These are phyloP conservation scores for Setomelanomma holmii DNA, from an alignment of 2,329 filamentous ascomycete species.

Conservation along the genomic window DNA sequence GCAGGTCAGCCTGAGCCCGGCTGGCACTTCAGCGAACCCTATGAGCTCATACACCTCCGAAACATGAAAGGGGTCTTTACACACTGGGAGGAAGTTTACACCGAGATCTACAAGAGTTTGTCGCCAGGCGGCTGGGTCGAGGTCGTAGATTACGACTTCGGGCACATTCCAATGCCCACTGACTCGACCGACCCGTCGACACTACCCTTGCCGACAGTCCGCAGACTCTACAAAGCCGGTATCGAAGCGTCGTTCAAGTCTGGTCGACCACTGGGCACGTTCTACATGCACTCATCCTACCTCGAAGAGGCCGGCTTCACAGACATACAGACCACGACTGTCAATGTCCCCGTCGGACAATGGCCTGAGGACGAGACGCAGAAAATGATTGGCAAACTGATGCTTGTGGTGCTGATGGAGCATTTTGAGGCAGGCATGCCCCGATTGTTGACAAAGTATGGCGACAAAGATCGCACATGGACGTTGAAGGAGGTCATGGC, in stretches of 20 bases:
- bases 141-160: conserved; percentile 51
- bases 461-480: conserved; percentile 37
- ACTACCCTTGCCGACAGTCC: conserved; percentile 34
- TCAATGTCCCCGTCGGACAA: conserved; percentile 45
- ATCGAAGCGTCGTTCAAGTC: conserved; percentile 50
- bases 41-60: conserved; percentile 59
- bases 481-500: conserved; percentile 33
- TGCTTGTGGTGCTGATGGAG: conserved; percentile 44
- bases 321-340: conserved; percentile 50
- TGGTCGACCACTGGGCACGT: conserved; percentile 51
- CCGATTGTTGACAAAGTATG: conserved; percentile 38
- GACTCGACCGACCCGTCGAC: conserved; percentile 3
- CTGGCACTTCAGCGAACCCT: conserved; percentile 58
- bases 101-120: conserved; percentile 54
- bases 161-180: conserved; percentile 23
- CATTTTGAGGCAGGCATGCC: conserved; percentile 37
- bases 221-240: conserved; percentile 35
- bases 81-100: conserved; percentile 56
- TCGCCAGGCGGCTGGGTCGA: conserved; percentile 57
- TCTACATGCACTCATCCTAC: conserved; percentile 51
- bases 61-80: conserved; percentile 57
- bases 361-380: conserved; percentile 43
- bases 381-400: conserved; percentile 42
- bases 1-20: conserved; percentile 32
- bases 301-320: conserved; percentile 55